Evolutionary conservation across 345 rosid genomes (phyloP), one percentile per base, ranked within the genome.

Genomic region (Clausena lansium): DNA sequence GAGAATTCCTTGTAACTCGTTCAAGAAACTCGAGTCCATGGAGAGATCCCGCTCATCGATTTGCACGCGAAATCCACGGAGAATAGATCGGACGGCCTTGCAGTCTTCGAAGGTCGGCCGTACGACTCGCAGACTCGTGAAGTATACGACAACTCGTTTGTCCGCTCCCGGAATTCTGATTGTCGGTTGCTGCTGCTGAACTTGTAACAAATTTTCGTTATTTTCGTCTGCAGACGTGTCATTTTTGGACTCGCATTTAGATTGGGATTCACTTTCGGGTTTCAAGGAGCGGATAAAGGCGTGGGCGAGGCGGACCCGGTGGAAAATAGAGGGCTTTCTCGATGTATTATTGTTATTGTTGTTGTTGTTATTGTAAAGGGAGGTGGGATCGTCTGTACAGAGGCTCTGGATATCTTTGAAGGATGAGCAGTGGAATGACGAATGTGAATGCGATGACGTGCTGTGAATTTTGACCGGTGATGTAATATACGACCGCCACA

Each of bases 401-500:
- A 91, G 96, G 55, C 75, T 50, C 2, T 89, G 92, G 74, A 92
- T 80, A 61, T 92, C 96, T 85, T 91, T 94, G 88, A 93, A 91
- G 33, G 94, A 86, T 52, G 94, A 83, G 81, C 89, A 87, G 5
- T 87, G 63, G 83, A 85, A 88, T 25, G 81, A 73, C 9, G 85
- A 52, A 52, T 52, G 57, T 52, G 57, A 17, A 52, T 52, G 57
- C 17, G 57, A 77, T 35, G 88, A 76, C 2, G 81, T 74, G 73
- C 81, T 83, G 84, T 79, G 88, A 85, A 86, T 81, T 81, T 81
- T 83, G 45, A 86, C 86, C 69, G 90, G 76, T 67, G 98, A 81
- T 87, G 89, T 89, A 27, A 83, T 83, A 92, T 94, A 85, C 89
- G 88, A 89, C 87, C 92, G 91, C 98, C 98, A 94, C 98, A 94